Conservation (phyloP, 164 flowering plant species). For the Tetracentron sinense region DNA sequence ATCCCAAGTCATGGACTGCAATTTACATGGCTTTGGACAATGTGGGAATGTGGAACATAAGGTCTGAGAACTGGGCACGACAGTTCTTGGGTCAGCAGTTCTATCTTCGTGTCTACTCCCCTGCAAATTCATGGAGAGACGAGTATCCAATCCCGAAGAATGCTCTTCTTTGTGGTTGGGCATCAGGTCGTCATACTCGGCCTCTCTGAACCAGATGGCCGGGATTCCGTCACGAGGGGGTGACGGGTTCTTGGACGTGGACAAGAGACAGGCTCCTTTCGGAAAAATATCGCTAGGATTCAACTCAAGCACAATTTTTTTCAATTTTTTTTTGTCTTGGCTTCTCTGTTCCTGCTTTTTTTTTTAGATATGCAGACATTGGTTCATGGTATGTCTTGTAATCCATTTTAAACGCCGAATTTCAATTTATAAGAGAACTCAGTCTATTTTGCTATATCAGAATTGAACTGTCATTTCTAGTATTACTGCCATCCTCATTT, state of each 20-base stretch:
- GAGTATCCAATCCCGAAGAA: constrained; percentile 77
- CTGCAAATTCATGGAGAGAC: constrained; percentile 77
- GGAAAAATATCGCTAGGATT: background rate
- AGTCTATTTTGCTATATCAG: too few species aligned
- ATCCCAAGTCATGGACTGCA: constrained; percentile 84
- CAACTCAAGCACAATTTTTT: constrained; percentile 7
- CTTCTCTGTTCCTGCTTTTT: background rate
- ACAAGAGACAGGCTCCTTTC: background rate
- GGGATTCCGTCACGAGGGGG: constrained; percentile 32
- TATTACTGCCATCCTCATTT: too few species aligned
- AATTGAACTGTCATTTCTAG: too few species aligned
- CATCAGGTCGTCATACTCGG: constrained; percentile 49
- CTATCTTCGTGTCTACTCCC: constrained; percentile 72
- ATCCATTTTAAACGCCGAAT: background rate
- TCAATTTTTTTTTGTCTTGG: background rate
- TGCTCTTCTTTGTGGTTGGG: constrained; percentile 78
- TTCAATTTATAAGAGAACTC: constrained; percentile 5
- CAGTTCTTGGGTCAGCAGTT: constrained; percentile 94
- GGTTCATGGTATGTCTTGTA: constrained; percentile 2
- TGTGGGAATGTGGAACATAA: constrained; percentile 91
- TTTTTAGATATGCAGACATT: background rate
- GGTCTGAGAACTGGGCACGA: constrained; percentile 83
- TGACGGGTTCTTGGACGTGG: constrained; percentile 16
- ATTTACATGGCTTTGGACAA: constrained; percentile 79
- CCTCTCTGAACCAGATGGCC: constrained; percentile 15